These are phyloP conservation scores for Epichloe sp. DNA, from an alignment of 2,329 filamentous ascomycete species.

Conservation along the genomic window DNA sequence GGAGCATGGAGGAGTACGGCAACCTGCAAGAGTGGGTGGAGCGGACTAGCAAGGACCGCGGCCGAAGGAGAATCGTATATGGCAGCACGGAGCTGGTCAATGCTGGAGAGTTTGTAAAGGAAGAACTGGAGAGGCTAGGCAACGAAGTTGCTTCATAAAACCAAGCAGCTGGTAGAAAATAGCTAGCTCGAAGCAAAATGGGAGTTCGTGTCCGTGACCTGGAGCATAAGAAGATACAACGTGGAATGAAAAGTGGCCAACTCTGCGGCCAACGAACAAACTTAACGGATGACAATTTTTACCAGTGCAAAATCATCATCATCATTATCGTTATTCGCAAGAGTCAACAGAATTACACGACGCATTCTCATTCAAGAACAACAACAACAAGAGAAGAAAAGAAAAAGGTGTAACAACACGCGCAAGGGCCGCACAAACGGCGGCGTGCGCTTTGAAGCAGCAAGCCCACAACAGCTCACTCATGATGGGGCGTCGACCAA, in stretches of 20 bases:
- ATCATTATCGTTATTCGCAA: not conserved
- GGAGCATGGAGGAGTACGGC: conserved; percentile 97
- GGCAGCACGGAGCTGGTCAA: conserved; percentile 78
- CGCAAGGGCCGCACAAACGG: no score
- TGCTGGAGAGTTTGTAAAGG: conserved; percentile 51
- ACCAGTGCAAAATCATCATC: not conserved
- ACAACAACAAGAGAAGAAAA: not conserved
- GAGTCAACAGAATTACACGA: not conserved
- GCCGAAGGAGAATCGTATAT: conserved; percentile 76
- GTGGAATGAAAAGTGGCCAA: not conserved
- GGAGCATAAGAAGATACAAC: not conserved
- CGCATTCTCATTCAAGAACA: not conserved
- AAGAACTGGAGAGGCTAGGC: conserved; percentile 51
- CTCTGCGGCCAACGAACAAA: not conserved
- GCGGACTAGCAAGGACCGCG: conserved; percentile 53
- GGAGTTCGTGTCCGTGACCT: no score
- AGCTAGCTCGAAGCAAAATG: not conserved
- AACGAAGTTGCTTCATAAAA: conserved; percentile 34
- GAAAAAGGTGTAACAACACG: no score
- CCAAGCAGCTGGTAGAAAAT: not conserved
- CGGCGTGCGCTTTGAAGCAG: no score
- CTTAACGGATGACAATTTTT: not conserved
- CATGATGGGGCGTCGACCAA: conserved; percentile 11
- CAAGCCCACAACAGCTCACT: not conserved
- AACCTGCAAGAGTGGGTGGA: conserved; percentile 94